Conservation (phyloP, 768 basidiomycete genomes). For the Hygrophorus pudorinus region DNA sequence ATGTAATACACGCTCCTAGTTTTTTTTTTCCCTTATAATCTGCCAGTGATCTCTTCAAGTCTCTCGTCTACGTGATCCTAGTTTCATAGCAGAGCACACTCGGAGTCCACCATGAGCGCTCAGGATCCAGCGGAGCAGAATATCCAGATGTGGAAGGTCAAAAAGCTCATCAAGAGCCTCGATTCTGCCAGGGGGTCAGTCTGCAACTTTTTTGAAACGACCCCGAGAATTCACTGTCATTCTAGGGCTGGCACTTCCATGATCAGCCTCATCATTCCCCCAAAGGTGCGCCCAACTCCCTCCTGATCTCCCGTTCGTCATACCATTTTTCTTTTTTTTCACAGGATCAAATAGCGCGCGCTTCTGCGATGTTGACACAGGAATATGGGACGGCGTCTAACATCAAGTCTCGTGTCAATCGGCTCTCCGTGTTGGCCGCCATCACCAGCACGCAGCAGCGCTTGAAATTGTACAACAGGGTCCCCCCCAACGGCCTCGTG, state of each 20-base stretch:
- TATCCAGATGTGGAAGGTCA: constrained; percentile 97
- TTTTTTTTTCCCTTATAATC: background rate
- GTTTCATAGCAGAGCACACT: background rate
- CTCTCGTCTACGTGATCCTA: too few relatives aligned
- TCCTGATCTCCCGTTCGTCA: constrained; percentile 4
- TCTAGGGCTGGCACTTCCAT: constrained; percentile 90
- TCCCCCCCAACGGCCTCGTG: constrained; percentile 94
- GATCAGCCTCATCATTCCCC: constrained; percentile 97
- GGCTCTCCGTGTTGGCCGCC: constrained; percentile 93
- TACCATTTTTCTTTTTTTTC: constrained; percentile 6
- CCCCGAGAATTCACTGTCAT: constrained; percentile 15
- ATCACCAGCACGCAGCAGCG: constrained; percentile 98
- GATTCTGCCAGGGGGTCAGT: constrained; percentile 82
- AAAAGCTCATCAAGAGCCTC: constrained; percentile 98
- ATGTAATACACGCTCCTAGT: constrained; percentile 4
- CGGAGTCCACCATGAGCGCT: constrained; percentile 46
- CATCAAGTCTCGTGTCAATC: constrained; percentile 98
- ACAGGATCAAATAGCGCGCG: constrained; percentile 90
- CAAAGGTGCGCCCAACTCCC: constrained; percentile 51
- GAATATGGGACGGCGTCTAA: constrained; percentile 99
- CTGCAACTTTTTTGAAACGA: constrained; percentile 1
- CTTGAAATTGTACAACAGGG: constrained; percentile 92
- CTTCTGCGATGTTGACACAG: constrained; percentile 92
- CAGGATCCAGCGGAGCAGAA: constrained; percentile 87
- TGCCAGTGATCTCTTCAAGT: too few relatives aligned